phyloP scores from a whole-genome alignment of 805 yeast genomes.

The Yarrowia yakushimensis region DNA sequence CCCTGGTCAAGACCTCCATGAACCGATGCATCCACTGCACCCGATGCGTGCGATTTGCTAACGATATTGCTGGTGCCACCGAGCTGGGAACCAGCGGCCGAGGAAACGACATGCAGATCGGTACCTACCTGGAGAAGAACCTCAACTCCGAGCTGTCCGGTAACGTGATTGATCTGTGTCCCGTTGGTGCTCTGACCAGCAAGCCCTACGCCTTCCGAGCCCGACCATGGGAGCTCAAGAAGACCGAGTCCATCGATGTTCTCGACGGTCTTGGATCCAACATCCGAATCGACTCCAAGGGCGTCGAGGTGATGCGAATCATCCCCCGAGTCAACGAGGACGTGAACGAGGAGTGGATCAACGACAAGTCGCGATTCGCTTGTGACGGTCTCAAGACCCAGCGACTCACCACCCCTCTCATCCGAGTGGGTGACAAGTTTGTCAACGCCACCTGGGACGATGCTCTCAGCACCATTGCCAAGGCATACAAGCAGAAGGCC shows the following conservation, averaged over 20 bases:
- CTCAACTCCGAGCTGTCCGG: conserved; percentile 82
- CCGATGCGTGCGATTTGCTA: conserved; percentile 83
- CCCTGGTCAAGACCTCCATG: conserved; percentile 85
- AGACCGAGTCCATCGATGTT: conserved; percentile 83
- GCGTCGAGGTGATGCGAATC: conserved; percentile 82
- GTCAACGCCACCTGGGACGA: conserved; percentile 83
- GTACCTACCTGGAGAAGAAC: conserved; percentile 81
- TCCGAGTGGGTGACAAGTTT: conserved; percentile 65
- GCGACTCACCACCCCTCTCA: conserved; percentile 75
- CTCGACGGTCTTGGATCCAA: conserved; percentile 80
- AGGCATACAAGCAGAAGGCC: conserved; percentile 51
- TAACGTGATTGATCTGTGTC: conserved; percentile 82
- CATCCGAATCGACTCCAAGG: conserved; percentile 81
- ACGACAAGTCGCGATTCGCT: conserved; percentile 82
- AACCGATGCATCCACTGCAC: conserved; percentile 92
- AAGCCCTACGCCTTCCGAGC: conserved; percentile 92
- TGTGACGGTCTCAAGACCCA: conserved; percentile 83
- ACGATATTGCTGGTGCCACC: conserved; percentile 90
- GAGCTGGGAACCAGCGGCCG: conserved; percentile 87
- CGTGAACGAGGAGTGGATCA: conserved; percentile 86
- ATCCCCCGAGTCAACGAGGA: conserved; percentile 83
- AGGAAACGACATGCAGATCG: conserved; percentile 89
- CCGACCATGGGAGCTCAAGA: conserved; percentile 89
- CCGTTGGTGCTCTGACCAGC: conserved; percentile 86
- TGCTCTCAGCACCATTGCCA: conserved; percentile 66